Percentiles rank a stretch among this genome's conserved stretches.
These are phyloP conservation scores for Dothidotthia symphoricarpi DNA, from an alignment of 2,329 filamentous ascomycete genomes.

Conservation along the genomic window DNA sequence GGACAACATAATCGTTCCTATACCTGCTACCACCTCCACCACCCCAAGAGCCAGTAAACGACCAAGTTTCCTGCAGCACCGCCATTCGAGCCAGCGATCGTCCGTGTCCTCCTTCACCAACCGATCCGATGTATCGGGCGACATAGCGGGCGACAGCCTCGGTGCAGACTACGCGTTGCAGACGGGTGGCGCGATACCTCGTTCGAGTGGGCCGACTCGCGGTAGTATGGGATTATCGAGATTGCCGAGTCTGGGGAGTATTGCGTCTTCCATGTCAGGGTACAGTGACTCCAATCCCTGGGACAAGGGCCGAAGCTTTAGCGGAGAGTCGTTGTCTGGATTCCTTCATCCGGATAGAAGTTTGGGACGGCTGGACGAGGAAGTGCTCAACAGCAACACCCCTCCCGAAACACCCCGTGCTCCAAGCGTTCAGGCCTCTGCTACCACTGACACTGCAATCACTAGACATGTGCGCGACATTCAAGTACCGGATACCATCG, in stretches of 20 bases:
- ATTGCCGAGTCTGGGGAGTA: conserved; percentile 83
- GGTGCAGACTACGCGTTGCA: conserved; percentile 80
- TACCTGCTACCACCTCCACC: conserved; percentile 20
- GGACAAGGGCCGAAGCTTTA: conserved; percentile 46
- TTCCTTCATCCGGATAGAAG: conserved; percentile 45
- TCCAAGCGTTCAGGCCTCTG: conserved; percentile 51
- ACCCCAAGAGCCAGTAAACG: conserved; percentile 42
- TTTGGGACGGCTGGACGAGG: conserved; percentile 60
- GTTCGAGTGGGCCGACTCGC: conserved; percentile 37
- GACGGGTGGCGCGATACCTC: conserved; percentile 71
- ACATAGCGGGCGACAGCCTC: conserved; percentile 68
- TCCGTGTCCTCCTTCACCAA: conserved; percentile 57
- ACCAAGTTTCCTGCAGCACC: conserved; percentile 56
- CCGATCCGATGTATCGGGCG: conserved; percentile 55
- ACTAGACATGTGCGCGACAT: conserved; percentile 86
- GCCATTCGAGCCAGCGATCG: conserved; percentile 58
- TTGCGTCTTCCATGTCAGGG: conserved; percentile 69
- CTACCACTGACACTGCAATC: conserved; percentile 84
- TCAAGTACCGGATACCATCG: conserved; percentile 84
- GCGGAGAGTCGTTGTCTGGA: conserved; percentile 36
- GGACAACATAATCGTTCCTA: conserved; percentile 25
- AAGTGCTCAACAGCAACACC: conserved; percentile 49
- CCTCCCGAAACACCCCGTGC: conserved; percentile 68
- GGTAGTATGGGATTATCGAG: conserved; percentile 63
- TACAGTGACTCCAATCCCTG: conserved; percentile 48